Conservation (phyloP, 345 rosid species). For the Eucalyptus cloeziana region DNA sequence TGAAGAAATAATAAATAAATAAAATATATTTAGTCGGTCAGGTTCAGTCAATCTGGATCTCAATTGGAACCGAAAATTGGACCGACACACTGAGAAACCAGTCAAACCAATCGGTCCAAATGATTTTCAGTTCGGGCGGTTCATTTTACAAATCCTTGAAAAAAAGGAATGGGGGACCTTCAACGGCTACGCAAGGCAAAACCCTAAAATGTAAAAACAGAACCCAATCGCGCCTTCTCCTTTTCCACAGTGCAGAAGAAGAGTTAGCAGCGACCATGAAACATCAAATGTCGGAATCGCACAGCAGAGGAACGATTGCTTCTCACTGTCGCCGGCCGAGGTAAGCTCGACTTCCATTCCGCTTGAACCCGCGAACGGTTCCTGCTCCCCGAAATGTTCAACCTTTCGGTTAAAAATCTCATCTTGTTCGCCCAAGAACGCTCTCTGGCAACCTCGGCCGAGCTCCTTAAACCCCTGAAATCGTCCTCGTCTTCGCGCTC, state of each 20-base stretch:
- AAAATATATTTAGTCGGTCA: too few relatives aligned
- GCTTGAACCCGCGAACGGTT: background rate
- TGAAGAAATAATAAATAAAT: too few relatives aligned
- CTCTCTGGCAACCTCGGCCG: background rate
- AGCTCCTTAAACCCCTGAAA: background rate
- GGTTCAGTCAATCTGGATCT: accelerated
- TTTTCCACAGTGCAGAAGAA: background rate
- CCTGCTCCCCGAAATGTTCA: background rate
- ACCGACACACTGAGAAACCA: accelerated
- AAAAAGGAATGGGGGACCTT: background rate
- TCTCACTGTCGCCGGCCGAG: background rate
- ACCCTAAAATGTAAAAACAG: background rate
- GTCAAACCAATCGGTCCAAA: too few relatives aligned
- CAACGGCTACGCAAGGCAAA: background rate
- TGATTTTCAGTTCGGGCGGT: too few relatives aligned
- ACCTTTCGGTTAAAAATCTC: background rate
- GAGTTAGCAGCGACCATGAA: background rate
- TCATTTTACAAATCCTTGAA: too few relatives aligned
- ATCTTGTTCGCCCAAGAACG: background rate
- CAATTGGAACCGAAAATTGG: too few relatives aligned
- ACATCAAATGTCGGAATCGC: background rate
- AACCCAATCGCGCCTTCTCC: background rate
- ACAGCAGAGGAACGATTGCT: background rate
- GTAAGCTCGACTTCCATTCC: background rate
- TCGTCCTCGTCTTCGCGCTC: background rate